These are phyloP conservation scores for Gynochthodes officinalis DNA, from an alignment of 257 asterid species.

Conservation along the genomic window DNA sequence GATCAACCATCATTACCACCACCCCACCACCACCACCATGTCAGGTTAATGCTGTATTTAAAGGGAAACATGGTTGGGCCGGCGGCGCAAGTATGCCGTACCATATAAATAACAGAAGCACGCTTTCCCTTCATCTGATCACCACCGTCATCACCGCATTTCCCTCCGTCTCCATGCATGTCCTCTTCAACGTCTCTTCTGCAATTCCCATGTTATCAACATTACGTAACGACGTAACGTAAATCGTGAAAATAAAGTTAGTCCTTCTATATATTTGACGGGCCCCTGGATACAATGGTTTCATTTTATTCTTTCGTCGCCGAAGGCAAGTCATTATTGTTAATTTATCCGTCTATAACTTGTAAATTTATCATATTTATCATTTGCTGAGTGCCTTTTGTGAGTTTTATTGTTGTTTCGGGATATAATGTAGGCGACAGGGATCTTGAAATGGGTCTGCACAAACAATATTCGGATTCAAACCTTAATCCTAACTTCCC, in stretches of 20 bases:
- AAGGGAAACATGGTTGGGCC: slow-evolving; percentile 11
- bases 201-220: background rate
- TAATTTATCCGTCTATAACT: background rate
- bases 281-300: slow-evolving; percentile 1
- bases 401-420: background rate
- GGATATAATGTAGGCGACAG: slow-evolving; percentile 32
- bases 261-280: background rate
- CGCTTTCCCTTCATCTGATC: slow-evolving; percentile 11
- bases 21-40: background rate
- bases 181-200: slow-evolving; percentile 3
- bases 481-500: background rate
- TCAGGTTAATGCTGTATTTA: too few relatives aligned
- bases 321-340: slow-evolving; percentile 7
- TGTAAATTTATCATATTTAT: background rate
- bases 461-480: slow-evolving; percentile 4
- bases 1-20: too few relatives aligned
- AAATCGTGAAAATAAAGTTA: background rate
- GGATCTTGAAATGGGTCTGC: slow-evolving; percentile 46
- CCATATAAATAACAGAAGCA: background rate
- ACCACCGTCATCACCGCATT: slow-evolving; percentile 22
- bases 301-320: background rate
- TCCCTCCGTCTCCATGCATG: slow-evolving; percentile 29
- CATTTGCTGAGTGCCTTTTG: background rate
- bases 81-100: slow-evolving; percentile 29
- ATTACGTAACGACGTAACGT: background rate